Base-by-base conservation (phyloP, 2,329 filamentous ascomycete genomes). In the Aspergillaceae sp. region DNA sequence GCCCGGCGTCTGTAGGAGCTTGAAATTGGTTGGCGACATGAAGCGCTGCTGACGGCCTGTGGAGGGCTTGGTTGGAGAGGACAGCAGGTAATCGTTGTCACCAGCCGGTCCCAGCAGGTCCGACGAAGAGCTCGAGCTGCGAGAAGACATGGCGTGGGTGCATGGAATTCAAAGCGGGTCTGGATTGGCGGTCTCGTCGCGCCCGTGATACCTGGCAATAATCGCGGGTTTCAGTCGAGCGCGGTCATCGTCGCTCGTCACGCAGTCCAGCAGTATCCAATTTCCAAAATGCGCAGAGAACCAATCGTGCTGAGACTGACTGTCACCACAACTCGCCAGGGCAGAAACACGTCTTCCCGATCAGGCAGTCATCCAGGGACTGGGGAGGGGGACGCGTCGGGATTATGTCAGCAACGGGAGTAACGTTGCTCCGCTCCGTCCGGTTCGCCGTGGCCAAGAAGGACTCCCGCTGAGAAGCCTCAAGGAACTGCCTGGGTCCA, bases 51-150 rank as follows among this genome's bases (percentile, higher is more conserved):
- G 67, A 44, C 19, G 19, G 19, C 64, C 63, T 7, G 54, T 11
- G 41, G 68, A 66, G 4, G 66, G 62, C 45, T 66, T 68, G 9
- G 61, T 59, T 2, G 68, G 68, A 4, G 68, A 70, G 19, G 68
- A 70, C 29, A 71, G 63, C 30, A 71, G 53, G 52, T 69, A 70
- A 19, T 69, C 62, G 33, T 59, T 62, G 52, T 71, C 66, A 46
- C 66, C 68, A 49, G 68, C 61, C 41, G 68, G 67, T 28, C 62
- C 67, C 47, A 71, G 60, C 44, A 69, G 59, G 59, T 71, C 68
- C 40, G 68, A 67, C 37, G 68, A 71, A 48, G 68, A 70, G 52
- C 60, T 69, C 43, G 56, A 47, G 49, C 59, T 68, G 53, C 60
- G 62, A 48, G 61, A 61, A 46, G 58, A 59, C 59, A 67, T 64